Percentiles rank a stretch among this genome's conserved stretches.
Evolutionary conservation across 805 yeast species (phyloP).

Genomic region (Candida insectalens): DNA sequence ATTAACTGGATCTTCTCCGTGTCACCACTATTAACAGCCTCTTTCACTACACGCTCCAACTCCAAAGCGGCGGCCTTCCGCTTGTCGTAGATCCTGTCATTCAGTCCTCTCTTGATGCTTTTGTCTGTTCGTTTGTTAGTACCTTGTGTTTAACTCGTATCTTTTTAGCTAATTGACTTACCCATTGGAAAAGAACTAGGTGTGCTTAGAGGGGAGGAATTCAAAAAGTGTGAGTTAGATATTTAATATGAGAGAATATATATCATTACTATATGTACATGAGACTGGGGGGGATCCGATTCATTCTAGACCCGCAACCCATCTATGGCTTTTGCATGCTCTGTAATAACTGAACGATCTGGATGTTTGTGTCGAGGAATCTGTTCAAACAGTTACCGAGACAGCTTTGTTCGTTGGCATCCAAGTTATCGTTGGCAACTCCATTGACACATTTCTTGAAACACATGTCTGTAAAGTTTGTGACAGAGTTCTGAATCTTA

Average conservation of each 20-base stretch:
- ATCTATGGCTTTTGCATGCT: conserved; percentile 7
- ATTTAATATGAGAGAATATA: too few species aligned
- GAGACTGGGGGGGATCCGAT: too few species aligned
- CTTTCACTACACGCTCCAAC: conserved; percentile 68
- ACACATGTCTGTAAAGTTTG: conserved; percentile 82
- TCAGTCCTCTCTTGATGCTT: conserved; percentile 55
- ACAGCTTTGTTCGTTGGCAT: conserved; percentile 58
- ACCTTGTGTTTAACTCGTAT: not conserved
- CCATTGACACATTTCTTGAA: conserved; percentile 71
- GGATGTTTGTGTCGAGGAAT: conserved; percentile 79
- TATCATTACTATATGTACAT: too few species aligned
- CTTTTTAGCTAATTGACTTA: not conserved
- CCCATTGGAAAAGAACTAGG: conserved; percentile 6
- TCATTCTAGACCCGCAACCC: too few species aligned
- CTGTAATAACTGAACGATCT: conserved; percentile 51
- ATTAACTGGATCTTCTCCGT: conserved; percentile 45
- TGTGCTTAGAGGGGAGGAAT: too few species aligned
- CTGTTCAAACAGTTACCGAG: conserved; percentile 74
- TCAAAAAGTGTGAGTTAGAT: too few species aligned
- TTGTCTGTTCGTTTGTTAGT: conserved; percentile 37
- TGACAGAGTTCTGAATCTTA: conserved; percentile 80
- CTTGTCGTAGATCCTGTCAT: conserved; percentile 68
- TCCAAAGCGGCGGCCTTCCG: conserved; percentile 72
- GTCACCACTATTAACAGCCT: conserved; percentile 50
- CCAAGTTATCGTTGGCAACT: conserved; percentile 39